These are phyloP conservation scores for Linnemannia schmuckeri DNA, from an alignment of 192 early-diverging fungal species.

Conservation along the genomic window DNA sequence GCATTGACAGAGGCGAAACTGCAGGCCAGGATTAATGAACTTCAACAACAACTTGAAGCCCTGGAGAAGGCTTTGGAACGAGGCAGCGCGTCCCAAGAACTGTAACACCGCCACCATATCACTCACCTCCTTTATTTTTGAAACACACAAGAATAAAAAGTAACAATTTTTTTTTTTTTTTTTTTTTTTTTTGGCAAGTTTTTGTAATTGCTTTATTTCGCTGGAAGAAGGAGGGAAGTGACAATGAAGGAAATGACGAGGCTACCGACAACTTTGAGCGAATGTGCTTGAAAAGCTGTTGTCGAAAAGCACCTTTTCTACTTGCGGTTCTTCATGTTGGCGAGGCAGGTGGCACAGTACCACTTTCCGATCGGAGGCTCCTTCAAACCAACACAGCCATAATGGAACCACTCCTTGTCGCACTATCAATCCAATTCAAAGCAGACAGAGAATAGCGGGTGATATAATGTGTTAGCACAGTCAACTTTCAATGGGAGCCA, in stretches of 20 bases:
- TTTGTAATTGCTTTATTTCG: neutral
- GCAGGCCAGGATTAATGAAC: slow-evolving; percentile 38
- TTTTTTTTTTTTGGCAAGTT: neutral
- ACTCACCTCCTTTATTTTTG: no score
- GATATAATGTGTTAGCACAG: neutral
- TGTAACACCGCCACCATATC: neutral
- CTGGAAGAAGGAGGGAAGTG: neutral
- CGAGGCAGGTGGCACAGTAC: slow-evolving; percentile 90
- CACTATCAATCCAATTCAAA: slow-evolving; percentile 69
- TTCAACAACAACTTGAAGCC: slow-evolving; percentile 39
- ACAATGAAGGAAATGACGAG: neutral
- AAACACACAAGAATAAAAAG: neutral
- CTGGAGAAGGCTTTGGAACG: slow-evolving; percentile 6
- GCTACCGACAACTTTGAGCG: neutral
- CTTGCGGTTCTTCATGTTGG: slow-evolving; percentile 68
- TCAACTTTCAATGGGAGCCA: neutral
- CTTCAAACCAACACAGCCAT: slow-evolving; percentile 90
- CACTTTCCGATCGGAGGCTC: slow-evolving; percentile 92
- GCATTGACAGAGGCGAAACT: slow-evolving; percentile 30
- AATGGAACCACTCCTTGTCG: slow-evolving; percentile 98
- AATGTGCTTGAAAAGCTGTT: neutral
- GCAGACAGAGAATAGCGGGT: neutral
- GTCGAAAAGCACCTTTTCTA: slow-evolving; percentile 16
- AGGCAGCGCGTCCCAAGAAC: slow-evolving; percentile 7
- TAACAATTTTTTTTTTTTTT: neutral